Base-by-base conservation (phyloP, 1,139 yeast genomes). In the Candida tetrigidarum region DNA sequence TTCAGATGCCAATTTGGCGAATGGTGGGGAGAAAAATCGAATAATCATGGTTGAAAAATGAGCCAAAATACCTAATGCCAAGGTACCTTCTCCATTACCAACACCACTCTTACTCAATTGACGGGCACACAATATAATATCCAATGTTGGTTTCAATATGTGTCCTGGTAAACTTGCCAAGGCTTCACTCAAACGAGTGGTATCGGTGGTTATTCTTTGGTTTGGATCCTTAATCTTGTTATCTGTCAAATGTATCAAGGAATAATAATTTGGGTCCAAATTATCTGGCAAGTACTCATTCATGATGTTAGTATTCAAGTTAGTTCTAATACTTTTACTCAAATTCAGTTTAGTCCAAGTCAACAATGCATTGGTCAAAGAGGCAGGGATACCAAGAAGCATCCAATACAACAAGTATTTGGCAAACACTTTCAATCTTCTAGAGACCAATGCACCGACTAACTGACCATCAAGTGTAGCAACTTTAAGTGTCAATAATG, bases 391-490 rank as follows among this genome's bases (percentile, higher is more conserved):
- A 5, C 97, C 97, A 12, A 92, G 73, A 19, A 82, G 58, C 86
- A 92, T 81, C 97, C 97, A 92, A 60, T 81, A 76, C 0, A 81
- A 76, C 48, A 91, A 68, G 37, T 86, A 74, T 52, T 77, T 74
- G 45, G 86, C 69, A 59, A 92, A 92, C 41, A 74, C 75, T 41
- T 73, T 72, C 46, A 91, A 86, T 43, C 78, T 75, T 50, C 86
- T 90, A 35, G 86, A 79, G 27, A 92, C 90, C 51, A 92, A 74
- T 1, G 91, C 83, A 0, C 96, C 91, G 4, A 92, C 97, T 44
- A 92, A 71, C 57, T 76, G 74, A 55, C 98, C 97, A 63, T 92
- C 98, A 49, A 92, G 73, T 14, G 86, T 82, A 3, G 97, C 97
- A 18, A 91, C 95, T 57, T 84, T 83, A 42, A 92, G 75, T 2